These are phyloP conservation scores for Lasiosphaeris hirsuta DNA, from an alignment of 495 filamentous ascomycete genomes.

Conservation along the genomic window DNA sequence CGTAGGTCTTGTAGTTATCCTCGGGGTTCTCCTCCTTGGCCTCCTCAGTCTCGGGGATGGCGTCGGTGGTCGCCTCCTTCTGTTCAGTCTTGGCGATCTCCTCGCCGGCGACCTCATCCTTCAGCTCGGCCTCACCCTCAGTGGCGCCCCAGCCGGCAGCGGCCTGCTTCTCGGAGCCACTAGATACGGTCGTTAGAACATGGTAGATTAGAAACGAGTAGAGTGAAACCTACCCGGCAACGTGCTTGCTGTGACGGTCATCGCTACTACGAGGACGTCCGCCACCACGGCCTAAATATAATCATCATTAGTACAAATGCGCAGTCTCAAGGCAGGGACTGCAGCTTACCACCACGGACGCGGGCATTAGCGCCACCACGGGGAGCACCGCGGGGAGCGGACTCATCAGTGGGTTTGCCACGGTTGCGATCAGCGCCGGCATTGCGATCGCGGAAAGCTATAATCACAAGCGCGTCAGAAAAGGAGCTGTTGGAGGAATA, in stretches of 20 bases:
- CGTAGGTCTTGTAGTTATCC: conserved; percentile 84
- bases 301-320: conserved; percentile 10
- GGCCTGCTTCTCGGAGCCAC: conserved; percentile 87
- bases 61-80: conserved; percentile 49
- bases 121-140: conserved; percentile 74
- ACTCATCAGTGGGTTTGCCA: conserved; percentile 72
- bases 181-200: conserved; percentile 19
- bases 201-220: conserved; percentile 8
- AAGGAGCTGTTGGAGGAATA: conserved; percentile 4
- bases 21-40: conserved; percentile 60
- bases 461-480: conserved; percentile 8
- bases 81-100: conserved; percentile 79
- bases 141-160: conserved; percentile 84
- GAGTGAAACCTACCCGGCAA: conserved; percentile 39
- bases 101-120: conserved; percentile 84
- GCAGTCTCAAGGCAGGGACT: background rate
- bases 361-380: conserved; percentile 55
- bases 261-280: conserved; percentile 53
- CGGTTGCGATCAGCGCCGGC: conserved; percentile 82
- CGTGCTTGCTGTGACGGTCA: conserved; percentile 81
- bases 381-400: conserved; percentile 46
- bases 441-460: conserved; percentile 88
- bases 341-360: conserved; percentile 51
- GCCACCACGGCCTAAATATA: conserved; percentile 41
- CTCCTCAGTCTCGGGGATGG: conserved; percentile 27